Base-by-base conservation (phyloP, 495 filamentous ascomycete species). In the Lophiostoma macrostomum region DNA sequence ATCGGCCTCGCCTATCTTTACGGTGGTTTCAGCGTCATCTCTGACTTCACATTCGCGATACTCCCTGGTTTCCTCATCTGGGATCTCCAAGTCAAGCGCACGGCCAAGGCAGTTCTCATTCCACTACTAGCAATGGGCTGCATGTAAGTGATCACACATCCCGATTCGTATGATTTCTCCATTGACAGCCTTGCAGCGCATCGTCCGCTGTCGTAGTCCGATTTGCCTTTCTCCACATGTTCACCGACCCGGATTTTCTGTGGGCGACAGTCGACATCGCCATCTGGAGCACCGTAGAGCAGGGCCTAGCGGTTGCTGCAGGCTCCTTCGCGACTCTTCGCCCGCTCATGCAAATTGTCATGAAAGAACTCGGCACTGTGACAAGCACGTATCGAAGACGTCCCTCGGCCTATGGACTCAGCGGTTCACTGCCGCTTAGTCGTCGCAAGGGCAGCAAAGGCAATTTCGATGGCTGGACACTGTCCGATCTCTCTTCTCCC, bases 251-350 rank as follows among this genome's bases (percentile, higher is more conserved):
- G 1, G 57, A 61, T 24, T 61, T 61, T 24, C 45, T 61, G 46
- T 56, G 36, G 34, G 43, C 31, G 16, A 61, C 57, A 3, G 4
- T 40, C n/a, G 57, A 61, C 38, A 41, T 61, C 32, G 52, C 52
- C 18, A 61, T 50, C 34, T 61, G 57, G 57, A 43, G 43, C 8
- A 36, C 51, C 16, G 57, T 56, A 23, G 57, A 61, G 34, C 57
- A 53, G 35, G 57, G 57, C 29, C 50, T 61, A 14, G 57, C 50
- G 1, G 50, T 61, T n/a, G 46, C 52, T 12, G 57, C 57, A 0
- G 57, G 55, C 28, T 29, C 27, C 20, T 44, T 55, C 38, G 57
- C 57, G 7, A 51, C 57, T 8, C 51, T 55, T 0, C 50, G 52
- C 13, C 57, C 57, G 1, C 52, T 61, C 44, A 34, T 61, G 23